Percentiles rank a stretch among this genome's conserved stretches.
Conservation (phyloP, 2,329 filamentous ascomycete species). For the Neodidymelliopsis sp. region DNA sequence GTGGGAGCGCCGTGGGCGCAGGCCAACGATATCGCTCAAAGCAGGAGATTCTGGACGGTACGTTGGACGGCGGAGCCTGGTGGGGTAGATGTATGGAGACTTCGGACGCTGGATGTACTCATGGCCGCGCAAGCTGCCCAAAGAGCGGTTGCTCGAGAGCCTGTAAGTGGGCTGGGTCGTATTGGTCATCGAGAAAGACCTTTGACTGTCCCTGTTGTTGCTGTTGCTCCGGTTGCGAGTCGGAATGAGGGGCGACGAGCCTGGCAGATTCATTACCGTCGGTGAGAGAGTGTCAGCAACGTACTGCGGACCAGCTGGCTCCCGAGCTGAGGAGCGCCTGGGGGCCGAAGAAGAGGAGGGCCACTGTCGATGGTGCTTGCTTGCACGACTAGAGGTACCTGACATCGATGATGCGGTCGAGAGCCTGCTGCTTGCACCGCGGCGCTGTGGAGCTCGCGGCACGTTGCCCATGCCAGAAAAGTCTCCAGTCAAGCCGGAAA, state of each 20-base stretch:
- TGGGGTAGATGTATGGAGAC: constrained; percentile 53
- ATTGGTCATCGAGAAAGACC: constrained; percentile 53
- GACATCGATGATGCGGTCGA: constrained; percentile 53
- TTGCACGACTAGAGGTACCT: constrained; percentile 51
- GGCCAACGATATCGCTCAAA: constrained; percentile 49
- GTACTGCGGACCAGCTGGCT: constrained; percentile 53
- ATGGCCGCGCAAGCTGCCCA: constrained; percentile 54
- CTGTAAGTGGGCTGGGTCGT: constrained; percentile 43
- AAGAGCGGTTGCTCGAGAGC: constrained; percentile 53
- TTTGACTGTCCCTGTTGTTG: constrained; percentile 45
- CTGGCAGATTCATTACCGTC: constrained; percentile 39
- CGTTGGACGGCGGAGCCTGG: constrained; percentile 51
- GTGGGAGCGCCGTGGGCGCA: constrained; percentile 27
- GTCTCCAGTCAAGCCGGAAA: constrained; percentile 51
- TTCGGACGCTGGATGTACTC: constrained; percentile 46
- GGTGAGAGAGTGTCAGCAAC: constrained; percentile 48
- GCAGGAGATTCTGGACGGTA: constrained; percentile 55
- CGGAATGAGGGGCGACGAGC: constrained; percentile 40
- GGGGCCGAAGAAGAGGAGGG: constrained; percentile 51
- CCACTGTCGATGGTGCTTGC: constrained; percentile 43
- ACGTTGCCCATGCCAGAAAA: constrained; percentile 48
- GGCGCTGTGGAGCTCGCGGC: constrained; percentile 45
- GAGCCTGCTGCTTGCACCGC: constrained; percentile 44
- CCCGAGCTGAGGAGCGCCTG: constrained; percentile 51
- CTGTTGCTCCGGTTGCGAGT: constrained; percentile 14